Percentiles rank a stretch among this genome's conserved stretches.
Evolutionary conservation across 768 basidiomycete species (phyloP).

Genomic region (Tricholoma sp.): DNA sequence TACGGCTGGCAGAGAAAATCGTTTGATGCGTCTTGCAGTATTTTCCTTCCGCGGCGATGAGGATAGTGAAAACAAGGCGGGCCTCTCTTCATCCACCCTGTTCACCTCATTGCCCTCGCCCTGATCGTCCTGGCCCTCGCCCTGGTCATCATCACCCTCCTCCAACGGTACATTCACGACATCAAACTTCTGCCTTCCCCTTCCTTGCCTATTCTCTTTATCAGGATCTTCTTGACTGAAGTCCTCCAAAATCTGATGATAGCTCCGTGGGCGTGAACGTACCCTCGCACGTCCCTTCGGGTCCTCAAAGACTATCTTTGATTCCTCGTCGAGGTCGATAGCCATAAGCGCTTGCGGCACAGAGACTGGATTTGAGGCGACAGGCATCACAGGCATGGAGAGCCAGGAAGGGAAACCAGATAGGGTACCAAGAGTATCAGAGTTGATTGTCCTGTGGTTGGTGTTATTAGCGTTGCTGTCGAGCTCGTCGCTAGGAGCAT

Average conservation of each 20-base stretch:
- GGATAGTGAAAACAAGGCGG: conserved; percentile 15
- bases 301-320: conserved; percentile 13
- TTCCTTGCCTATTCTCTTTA: not conserved
- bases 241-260: conserved; percentile 62
- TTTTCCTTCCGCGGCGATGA: conserved; percentile 45
- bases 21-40: conserved; percentile 56
- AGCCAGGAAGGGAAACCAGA: conserved; percentile 49
- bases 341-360: conserved; percentile 41
- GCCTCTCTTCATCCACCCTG: conserved; percentile 1
- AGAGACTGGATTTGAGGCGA: conserved; percentile 23
- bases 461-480: conserved; percentile 5
- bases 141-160: conserved; percentile 6
- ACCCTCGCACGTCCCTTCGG: conserved; percentile 25
- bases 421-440: conserved; percentile 44
- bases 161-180: conserved; percentile 11
- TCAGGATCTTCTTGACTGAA: conserved; percentile 36
- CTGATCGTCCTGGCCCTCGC: not conserved
- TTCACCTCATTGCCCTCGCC: conserved; percentile 2
- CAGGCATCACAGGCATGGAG: conserved; percentile 51
- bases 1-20: conserved; percentile 60
- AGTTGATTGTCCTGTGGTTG: conserved; percentile 2
- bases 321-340: conserved; percentile 35
- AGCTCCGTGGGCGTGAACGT: conserved; percentile 54
- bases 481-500: conserved; percentile 16
- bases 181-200: conserved; percentile 6